phyloP scores from a whole-genome alignment of 140 eudicot genomes.

The Stevia rebaudiana region DNA sequence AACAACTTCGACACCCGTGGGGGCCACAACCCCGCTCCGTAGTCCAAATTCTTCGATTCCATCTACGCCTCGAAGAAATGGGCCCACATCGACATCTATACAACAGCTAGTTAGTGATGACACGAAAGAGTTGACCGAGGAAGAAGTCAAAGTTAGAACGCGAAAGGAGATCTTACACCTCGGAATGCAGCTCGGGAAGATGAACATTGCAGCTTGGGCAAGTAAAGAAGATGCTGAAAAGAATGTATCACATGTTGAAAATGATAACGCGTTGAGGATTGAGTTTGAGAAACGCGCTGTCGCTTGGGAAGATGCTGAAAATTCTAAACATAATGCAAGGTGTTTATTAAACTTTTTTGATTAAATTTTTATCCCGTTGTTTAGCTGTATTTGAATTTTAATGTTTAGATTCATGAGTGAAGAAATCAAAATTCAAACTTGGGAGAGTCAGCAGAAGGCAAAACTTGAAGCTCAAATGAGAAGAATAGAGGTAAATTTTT shows the following conservation, averaged over 20 bases:
- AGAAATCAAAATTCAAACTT: constrained; percentile 83
- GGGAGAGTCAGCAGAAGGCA: constrained; percentile 95
- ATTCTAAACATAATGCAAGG: constrained; percentile 80
- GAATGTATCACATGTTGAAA: constrained; percentile 29
- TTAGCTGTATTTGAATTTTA: not conserved
- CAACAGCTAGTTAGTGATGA: constrained; percentile 27
- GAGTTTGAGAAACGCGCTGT: constrained; percentile 84
- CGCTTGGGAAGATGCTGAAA: constrained; percentile 96
- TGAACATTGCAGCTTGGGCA: constrained; percentile 96
- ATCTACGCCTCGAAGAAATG: constrained; percentile 67
- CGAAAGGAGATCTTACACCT: constrained; percentile 81
- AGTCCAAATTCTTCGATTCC: constrained; percentile 87
- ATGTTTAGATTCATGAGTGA: constrained; percentile 69
- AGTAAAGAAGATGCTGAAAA: constrained; percentile 73
- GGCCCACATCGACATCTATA: constrained; percentile 49
- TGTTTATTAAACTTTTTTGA: not conserved
- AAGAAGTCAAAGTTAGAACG: constrained; percentile 72
- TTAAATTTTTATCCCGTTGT: not conserved
- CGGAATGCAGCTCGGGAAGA: constrained; percentile 90
- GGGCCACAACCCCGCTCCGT: constrained; percentile 79
- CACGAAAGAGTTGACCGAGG: constrained; percentile 52
- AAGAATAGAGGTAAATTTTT: constrained; percentile 68
- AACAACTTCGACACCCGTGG: constrained; percentile 75
- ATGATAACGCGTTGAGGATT: constrained; percentile 26
- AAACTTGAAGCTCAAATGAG: constrained; percentile 91